Evolutionary conservation across 768 basidiomycete species (phyloP), one percentile per base, ranked within the genome.

Genomic region (Suillus lakei): DNA sequence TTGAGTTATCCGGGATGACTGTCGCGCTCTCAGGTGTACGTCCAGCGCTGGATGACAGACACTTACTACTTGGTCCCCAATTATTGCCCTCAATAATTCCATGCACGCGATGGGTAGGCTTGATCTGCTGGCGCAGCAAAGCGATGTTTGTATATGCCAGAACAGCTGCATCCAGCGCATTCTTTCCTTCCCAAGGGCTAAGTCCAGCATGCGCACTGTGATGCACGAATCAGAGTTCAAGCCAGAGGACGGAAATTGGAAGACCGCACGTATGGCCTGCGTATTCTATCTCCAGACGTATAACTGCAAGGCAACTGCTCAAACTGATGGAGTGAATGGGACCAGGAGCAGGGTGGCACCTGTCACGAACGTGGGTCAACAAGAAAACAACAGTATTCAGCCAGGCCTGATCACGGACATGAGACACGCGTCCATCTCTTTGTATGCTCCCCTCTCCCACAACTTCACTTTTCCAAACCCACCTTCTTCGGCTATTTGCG

Each of bases 141-240:
- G 91, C 88, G 32, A 96, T 88, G 61, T 88, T 91, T 58, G 85
- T 90, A 72, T 96, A 95, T 4, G 91, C 90, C 4, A 93, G 82
- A 5, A 95, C 90, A n/a, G 92, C 93, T 0, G 95, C 95, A 72
- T 96, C 94, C 15, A 95, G 77, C 1, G 93, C 89, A 67, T 95
- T 95, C 66, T 81, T 83, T 2, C 92, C 93, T 74, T 94, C 91
- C 93, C 93, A 95, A 28, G 93, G 93, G 26, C 89, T 90, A 32
- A 91, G 79, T 1, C 88, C 88, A 4, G 91, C 92, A 72, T 93
- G 92, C 4, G 92, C 91, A 13, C 91, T 93, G 63, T 51, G 32
- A n/a, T 13, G 12, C 21, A 34, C 21, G 7, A 41, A 18, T 59
- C 39, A 59, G 38, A 30, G 39, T 28, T 59, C 28, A 30, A 41